Conservation (phyloP, 176 grass and related monocot species). For the Zoysia japonica region DNA sequence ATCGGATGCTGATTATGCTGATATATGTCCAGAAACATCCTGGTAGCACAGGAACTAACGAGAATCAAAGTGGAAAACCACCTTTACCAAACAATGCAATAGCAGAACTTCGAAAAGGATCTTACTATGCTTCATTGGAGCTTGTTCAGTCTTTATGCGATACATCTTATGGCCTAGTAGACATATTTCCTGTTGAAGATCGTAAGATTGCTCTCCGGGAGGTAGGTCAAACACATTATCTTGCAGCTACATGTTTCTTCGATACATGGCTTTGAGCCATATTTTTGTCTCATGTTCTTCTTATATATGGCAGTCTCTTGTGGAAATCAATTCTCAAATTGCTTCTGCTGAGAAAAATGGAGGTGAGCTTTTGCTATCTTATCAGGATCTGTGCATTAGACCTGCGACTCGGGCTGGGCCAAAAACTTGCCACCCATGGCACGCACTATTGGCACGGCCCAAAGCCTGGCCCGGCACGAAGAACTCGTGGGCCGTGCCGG, state of each 20-base stretch:
- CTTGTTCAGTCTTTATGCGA: constrained; percentile 95
- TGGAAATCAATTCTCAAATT: constrained; percentile 86
- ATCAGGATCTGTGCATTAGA: constrained; percentile 3
- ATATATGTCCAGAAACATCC: constrained; percentile 65
- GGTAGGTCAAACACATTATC: constrained; percentile 45
- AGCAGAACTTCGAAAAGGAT: constrained; percentile 83
- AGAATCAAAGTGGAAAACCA: constrained; percentile 77
- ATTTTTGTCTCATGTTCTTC: constrained; percentile 30
- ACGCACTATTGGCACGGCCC: no score
- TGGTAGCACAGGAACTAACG: constrained; percentile 56
- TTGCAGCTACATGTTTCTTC: constrained; percentile 25
- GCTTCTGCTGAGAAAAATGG: constrained; percentile 81
- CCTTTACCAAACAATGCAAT: constrained; percentile 85
- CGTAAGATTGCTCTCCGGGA: constrained; percentile 92
- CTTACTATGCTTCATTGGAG: constrained; percentile 95
- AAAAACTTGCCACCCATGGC: no score
- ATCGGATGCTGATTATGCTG: constrained; percentile 14
- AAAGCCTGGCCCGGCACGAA: no score
- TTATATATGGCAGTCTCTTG: constrained; percentile 61
- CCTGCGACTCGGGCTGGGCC: no score
- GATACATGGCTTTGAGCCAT: not conserved
- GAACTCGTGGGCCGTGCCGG: no score
- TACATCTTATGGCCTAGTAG: constrained; percentile 91
- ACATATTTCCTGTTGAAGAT: constrained; percentile 96
- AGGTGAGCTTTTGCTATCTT: constrained; percentile 65